phyloP scores from a whole-genome alignment of 208 protist species.

The Blastocrithidia nonstop region DNA sequence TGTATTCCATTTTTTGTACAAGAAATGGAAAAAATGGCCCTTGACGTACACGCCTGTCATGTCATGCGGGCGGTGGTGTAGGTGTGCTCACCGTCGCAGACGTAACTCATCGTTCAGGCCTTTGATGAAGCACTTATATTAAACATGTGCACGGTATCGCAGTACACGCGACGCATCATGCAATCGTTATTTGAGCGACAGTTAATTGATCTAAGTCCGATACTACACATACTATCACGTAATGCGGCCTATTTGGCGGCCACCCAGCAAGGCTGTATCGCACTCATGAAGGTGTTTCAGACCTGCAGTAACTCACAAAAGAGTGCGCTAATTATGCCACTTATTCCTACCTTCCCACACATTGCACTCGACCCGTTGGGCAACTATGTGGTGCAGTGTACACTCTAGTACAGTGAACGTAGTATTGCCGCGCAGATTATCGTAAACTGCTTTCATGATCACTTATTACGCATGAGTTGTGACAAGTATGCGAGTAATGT shows the following conservation, averaged over 20 bases:
- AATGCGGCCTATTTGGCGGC: slow-evolving; percentile 68
- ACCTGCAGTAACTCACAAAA: slow-evolving; percentile 35
- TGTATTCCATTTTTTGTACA: slow-evolving; percentile 36
- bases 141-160: slow-evolving; percentile 63
- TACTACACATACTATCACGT: slow-evolving; percentile 39
- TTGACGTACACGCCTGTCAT: slow-evolving; percentile 64
- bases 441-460: slow-evolving; percentile 26
- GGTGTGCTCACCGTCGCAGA: slow-evolving; percentile 28
- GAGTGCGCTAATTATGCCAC: slow-evolving; percentile 26
- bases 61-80: slow-evolving; percentile 43
- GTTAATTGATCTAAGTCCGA: slow-evolving; percentile 28
- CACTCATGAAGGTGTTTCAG: slow-evolving; percentile 75
- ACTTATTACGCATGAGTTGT: slow-evolving; percentile 58
- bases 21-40: slow-evolving; percentile 29
- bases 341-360: slow-evolving; percentile 46
- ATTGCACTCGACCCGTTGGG: slow-evolving; percentile 68
- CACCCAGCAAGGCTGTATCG: slow-evolving; percentile 79
- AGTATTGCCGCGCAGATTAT: slow-evolving; percentile 43
- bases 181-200: slow-evolving; percentile 60
- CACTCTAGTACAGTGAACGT: slow-evolving; percentile 50
- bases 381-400: slow-evolving; percentile 86
- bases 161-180: slow-evolving; percentile 63
- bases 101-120: slow-evolving; percentile 22
- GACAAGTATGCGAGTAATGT: slow-evolving; percentile 80
- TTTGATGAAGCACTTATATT: slow-evolving; percentile 56